Percentiles rank a stretch among this genome's conserved stretches.
Evolutionary conservation across 371 early-diverging fungal genomes (phyloP).

Genomic region (Mortierella sp.): DNA sequence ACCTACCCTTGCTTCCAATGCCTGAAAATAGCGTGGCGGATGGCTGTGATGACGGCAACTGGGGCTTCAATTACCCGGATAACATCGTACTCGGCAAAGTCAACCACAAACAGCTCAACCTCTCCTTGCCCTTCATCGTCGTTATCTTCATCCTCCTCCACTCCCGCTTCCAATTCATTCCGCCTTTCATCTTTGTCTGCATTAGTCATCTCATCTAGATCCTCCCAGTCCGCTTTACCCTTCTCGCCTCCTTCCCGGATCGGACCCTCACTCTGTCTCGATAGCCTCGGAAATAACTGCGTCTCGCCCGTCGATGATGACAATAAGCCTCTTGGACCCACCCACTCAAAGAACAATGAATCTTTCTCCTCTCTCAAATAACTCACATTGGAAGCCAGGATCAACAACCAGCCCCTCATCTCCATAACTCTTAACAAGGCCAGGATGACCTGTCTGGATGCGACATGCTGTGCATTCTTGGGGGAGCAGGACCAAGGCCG

Average conservation of each 20-base stretch:
- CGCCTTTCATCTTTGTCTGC: neutral
- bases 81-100: slow-evolving; percentile 32
- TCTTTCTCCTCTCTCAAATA: slow-evolving; percentile 37
- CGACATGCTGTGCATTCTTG: slow-evolving; percentile 19
- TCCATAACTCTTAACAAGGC: slow-evolving; percentile 28
- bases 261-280: neutral
- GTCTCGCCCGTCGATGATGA: neutral
- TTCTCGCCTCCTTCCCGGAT: neutral
- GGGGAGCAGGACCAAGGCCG: slow-evolving; percentile 33
- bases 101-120: slow-evolving; percentile 38
- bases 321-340: neutral
- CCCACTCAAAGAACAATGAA: slow-evolving; percentile 29
- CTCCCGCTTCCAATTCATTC: no score
- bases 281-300: neutral
- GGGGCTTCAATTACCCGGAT: slow-evolving; percentile 48
- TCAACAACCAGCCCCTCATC: slow-evolving; percentile 39
- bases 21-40: slow-evolving; percentile 24
- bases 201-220: neutral
- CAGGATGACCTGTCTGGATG: slow-evolving; percentile 23
- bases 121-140: neutral
- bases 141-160: neutral
- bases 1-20: slow-evolving; percentile 27
- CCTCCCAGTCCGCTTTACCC: neutral
- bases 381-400: slow-evolving; percentile 39
- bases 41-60: neutral